Evolutionary conservation across 2,329 filamentous ascomycete species (phyloP), one percentile per base, ranked within the genome.

Genomic region (Pseudogymnoascus sp.): DNA sequence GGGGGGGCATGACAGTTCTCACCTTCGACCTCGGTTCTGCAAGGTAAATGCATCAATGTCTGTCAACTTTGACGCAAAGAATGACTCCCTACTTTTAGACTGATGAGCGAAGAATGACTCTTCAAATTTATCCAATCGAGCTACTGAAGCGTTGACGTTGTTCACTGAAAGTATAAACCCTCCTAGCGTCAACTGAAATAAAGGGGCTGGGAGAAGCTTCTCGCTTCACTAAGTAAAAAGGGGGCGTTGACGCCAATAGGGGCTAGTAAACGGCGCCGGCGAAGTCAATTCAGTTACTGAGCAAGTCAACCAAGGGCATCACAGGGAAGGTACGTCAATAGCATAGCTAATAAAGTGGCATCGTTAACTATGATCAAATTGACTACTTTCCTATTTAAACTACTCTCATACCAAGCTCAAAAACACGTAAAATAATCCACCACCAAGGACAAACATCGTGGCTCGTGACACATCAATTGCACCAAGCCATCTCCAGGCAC

Each of bases 321-420:
- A 25, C 22, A 23, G 9, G 41, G 41, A 23, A 52, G 4, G 7
- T 30, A 52, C 45, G 23, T 45, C 41, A 45, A 8, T 45, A 4
- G 12, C 14, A 52, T 25, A 5, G 3, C 5, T 7, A 52, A 8
- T 2, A 28, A 52, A 16, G 23, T 16, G 9, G 19, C 2, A 42
- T 23, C 86, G 0, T 14, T 36, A 41, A 19, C 7, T 3, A 45
- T 45, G 41, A 45, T 25, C 11, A 55, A 33, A 33, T 55, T 55
- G 25, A 33, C 25, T 55, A 55, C 14, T 33, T 14, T 52, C 28
- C 8, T 12, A 12, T n/a, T 16, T 33, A 55, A 55, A 14, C 25
- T 30, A 55, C 42, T n/a, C 14, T 6, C 25, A 19, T 30, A 28
- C 25, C 5, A 33, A 33, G 4, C 11, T 5, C 16, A 23, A 33